phyloP scores from a whole-genome alignment of 768 basidiomycete species.

The Termitomyces sp. region DNA sequence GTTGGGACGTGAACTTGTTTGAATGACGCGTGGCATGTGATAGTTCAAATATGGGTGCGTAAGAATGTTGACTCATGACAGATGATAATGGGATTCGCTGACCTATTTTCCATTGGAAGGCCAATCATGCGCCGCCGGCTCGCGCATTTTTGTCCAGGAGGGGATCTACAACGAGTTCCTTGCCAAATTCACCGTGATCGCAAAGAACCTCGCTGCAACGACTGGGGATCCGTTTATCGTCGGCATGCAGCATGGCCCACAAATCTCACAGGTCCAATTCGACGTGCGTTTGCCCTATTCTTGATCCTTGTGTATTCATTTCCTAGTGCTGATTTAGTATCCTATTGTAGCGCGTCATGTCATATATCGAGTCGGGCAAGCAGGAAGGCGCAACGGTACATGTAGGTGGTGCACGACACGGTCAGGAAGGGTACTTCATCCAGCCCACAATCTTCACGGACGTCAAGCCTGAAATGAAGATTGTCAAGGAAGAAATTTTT shows the following conservation, averaged over 20 bases:
- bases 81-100: background rate
- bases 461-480: conserved; percentile 57
- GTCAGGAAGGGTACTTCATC: too few relatives aligned
- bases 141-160: conserved; percentile 79
- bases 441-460: conserved; percentile 67
- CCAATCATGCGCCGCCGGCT: conserved; percentile 77
- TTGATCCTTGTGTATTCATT: too few relatives aligned
- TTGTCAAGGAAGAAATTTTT: conserved; percentile 67
- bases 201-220: conserved; percentile 35
- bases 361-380: conserved; percentile 71
- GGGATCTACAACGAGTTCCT: conserved; percentile 78
- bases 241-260: conserved; percentile 62
- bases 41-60: conserved; percentile 31
- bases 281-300: conserved; percentile 35
- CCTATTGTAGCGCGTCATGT: conserved; percentile 50
- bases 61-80: background rate
- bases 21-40: background rate
- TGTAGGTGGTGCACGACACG: conserved; percentile 53
- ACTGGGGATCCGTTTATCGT: conserved; percentile 63
- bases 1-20: too few relatives aligned
- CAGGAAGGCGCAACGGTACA: conserved; percentile 60
- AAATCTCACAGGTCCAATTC: conserved; percentile 64
- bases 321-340: background rate
- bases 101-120: background rate
- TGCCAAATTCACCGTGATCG: conserved; percentile 42